Conservation (phyloP, 2,329 filamentous ascomycete species). For the Rugonectria rugulosa region DNA sequence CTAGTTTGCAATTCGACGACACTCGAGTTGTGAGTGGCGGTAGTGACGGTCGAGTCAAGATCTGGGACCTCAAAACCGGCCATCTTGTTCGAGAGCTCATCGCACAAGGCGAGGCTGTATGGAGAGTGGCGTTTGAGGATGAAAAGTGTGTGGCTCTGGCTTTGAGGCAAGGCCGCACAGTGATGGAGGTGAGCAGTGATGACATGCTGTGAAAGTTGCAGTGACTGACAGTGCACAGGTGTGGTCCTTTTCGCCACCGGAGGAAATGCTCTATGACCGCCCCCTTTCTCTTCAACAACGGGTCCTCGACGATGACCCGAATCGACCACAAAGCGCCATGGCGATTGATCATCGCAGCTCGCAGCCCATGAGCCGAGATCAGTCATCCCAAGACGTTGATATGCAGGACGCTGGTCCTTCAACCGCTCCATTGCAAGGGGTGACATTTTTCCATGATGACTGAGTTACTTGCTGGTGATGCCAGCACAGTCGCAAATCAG, state of each 20-base stretch:
- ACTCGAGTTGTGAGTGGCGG: constrained; percentile 94
- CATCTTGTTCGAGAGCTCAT: constrained; percentile 91
- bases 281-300: constrained; percentile 59
- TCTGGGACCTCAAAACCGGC: constrained; percentile 95
- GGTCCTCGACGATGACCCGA: constrained; percentile 53
- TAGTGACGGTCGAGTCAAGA: constrained; percentile 96
- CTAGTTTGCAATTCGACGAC: constrained; percentile 96
- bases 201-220: background rate
- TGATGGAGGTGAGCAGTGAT: constrained; percentile 89
- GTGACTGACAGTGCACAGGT: constrained; percentile 65
- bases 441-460: constrained; percentile 61
- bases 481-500: constrained; percentile 16
- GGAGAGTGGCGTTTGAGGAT: constrained; percentile 97
- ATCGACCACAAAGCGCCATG: constrained; percentile 61
- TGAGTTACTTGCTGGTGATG: constrained; percentile 29
- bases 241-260: constrained; percentile 92
- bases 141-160: constrained; percentile 98
- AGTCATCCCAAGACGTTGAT: constrained; percentile 56
- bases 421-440: constrained; percentile 59
- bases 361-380: constrained; percentile 43
- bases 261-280: constrained; percentile 67
- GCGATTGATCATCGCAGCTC: constrained; percentile 52
- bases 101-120: constrained; percentile 91
- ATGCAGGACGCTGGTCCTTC: constrained; percentile 66
- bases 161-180: constrained; percentile 81